Evolutionary conservation across 73 alveolate species (phyloP).

Genomic region (Tetrahymena elliotti): DNA sequence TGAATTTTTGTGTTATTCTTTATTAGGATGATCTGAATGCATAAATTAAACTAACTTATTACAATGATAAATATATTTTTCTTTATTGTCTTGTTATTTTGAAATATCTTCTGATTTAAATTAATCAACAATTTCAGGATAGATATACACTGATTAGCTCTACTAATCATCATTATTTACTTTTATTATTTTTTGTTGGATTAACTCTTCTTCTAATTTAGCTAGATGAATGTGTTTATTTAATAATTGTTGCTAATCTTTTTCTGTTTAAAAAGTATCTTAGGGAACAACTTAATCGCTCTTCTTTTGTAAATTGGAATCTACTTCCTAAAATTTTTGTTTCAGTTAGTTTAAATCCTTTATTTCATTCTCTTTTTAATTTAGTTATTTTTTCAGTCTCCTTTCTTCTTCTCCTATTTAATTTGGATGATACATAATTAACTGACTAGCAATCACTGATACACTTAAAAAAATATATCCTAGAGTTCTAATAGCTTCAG

Average conservation of each 20-base stretch:
- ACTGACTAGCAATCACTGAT: background rate
- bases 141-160: background rate
- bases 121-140: background rate
- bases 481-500: background rate
- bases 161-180: background rate
- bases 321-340: background rate
- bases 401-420: background rate
- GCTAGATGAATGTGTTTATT: background rate
- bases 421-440: background rate
- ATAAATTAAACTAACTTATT: background rate
- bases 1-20: background rate
- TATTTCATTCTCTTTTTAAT: background rate
- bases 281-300: background rate
- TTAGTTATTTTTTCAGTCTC: background rate
- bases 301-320: background rate
- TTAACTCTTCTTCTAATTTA: background rate
- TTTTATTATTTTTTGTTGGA: background rate
- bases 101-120: background rate
- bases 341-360: background rate
- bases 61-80: background rate
- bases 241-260: background rate
- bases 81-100: background rate
- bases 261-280: background rate
- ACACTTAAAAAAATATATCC: background rate
- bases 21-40: background rate